Evolutionary conservation across 441 rosid species (phyloP).

Genomic region (Pelargonium cotyledonis): DNA sequence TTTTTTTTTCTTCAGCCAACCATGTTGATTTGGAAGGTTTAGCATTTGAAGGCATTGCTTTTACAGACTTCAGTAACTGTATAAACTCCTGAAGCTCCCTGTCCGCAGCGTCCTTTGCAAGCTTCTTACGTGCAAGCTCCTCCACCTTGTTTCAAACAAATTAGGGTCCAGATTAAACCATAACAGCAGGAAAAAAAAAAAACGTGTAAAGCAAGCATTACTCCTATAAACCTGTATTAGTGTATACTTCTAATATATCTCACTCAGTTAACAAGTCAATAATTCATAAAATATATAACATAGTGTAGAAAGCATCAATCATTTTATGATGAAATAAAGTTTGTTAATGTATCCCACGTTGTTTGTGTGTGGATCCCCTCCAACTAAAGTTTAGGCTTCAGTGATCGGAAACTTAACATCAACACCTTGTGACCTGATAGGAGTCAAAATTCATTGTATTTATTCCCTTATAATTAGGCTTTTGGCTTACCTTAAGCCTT

Average conservation of each 20-base stretch:
- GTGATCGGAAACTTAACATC: too few relatives aligned
- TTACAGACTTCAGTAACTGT: conserved; percentile 60
- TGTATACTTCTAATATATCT: not conserved
- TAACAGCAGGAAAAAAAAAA: too few relatives aligned
- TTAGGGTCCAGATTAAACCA: not conserved
- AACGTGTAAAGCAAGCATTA: too few relatives aligned
- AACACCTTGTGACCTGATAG: too few relatives aligned
- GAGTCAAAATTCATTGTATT: too few relatives aligned
- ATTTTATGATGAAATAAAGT: not conserved
- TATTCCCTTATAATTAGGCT: too few relatives aligned
- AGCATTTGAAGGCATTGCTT: conserved; percentile 48
- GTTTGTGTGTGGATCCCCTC: not conserved
- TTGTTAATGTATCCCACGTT: not conserved
- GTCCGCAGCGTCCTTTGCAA: conserved; percentile 71
- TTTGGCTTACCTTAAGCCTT: too few relatives aligned
- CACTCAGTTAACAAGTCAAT: conserved; percentile 5
- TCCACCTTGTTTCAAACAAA: conserved; percentile 51
- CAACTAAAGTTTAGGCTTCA: too few relatives aligned
- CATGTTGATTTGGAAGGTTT: conserved; percentile 83
- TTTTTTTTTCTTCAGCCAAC: conserved; percentile 55
- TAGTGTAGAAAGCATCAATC: not conserved
- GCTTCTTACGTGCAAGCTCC: conserved; percentile 59
- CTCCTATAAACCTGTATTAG: not conserved
- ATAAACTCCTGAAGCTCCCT: conserved; percentile 71
- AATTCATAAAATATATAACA: not conserved